Evolutionary conservation across 306 rosid species (phyloP).

Genomic region (Abrus pulchellus): DNA sequence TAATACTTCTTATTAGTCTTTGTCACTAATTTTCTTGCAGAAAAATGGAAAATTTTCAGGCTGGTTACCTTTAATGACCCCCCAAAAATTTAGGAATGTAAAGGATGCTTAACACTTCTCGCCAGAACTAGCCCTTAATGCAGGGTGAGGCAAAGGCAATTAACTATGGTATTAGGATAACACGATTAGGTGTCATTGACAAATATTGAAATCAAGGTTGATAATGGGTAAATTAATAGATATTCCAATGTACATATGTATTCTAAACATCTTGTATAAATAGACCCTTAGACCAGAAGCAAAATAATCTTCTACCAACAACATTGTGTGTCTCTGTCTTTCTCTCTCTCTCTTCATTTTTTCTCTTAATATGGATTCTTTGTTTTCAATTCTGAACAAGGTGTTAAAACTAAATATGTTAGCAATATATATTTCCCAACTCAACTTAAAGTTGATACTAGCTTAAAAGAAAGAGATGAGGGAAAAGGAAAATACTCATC

Average conservation of each 20-base stretch:
- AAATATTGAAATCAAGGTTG: background rate
- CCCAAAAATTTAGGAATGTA: background rate
- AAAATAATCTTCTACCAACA: background rate
- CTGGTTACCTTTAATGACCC: background rate
- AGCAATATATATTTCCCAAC: conserved; percentile 7
- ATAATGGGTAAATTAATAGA: background rate
- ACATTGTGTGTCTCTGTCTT: background rate
- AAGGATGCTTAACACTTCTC: background rate
- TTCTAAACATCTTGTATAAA: conserved; percentile 1
- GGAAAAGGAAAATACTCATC: conserved; percentile 8
- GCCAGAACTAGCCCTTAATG: background rate
- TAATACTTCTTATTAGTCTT: background rate
- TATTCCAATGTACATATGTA: conserved; percentile 7
- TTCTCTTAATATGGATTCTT: background rate
- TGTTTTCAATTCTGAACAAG: conserved; percentile 21
- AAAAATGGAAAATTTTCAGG: background rate
- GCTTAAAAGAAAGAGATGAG: background rate
- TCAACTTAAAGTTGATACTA: conserved; percentile 31
- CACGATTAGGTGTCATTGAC: background rate
- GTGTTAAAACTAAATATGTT: conserved; percentile 3
- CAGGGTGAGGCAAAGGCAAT: too few relatives aligned
- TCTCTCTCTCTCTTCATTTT: conserved; percentile 10
- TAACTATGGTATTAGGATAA: conserved; percentile 4
- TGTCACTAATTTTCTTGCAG: background rate
- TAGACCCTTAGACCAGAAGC: background rate